Base-by-base conservation (phyloP, 2,329 filamentous ascomycete genomes). In the Dothidotthia symphoricarpi region DNA sequence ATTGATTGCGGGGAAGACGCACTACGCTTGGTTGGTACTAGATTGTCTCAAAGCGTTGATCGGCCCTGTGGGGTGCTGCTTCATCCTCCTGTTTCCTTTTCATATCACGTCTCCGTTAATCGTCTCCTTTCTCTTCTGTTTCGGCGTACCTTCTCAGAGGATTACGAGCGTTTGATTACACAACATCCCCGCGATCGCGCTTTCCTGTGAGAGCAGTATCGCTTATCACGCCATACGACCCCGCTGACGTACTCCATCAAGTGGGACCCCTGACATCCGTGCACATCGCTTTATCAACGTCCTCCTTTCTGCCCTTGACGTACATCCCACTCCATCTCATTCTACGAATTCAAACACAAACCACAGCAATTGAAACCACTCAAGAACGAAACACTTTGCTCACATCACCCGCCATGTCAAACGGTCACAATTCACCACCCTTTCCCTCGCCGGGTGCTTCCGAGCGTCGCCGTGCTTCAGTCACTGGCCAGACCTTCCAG, bases 401-500 rank as follows among this genome's bases (percentile, higher is more conserved):
- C 24, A 38, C 39, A 35, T 17, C 39, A 28, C 36, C 28, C 40
- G 38, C 41, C 44, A 67, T 66, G 62, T 63, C 64, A 36, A 61
- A 63, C 51, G 67, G 63, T 53, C 63, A 64, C 45, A 64, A 66
- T 56, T 65, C 64, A 34, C 67, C 67, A 17, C 66, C 66, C 19
- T 59, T 62, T 31, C 58, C 64, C 30, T 63, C 66, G 26, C 63
- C 64, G 26, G 57, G 51, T 36, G 52, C 61, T 24, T 55, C 66
- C 12, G 59, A 66, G 32, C 57, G 61, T 29, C 69, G 73, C 32
- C 72, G 73, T 47, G 68, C 72, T 24, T 74, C 71, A 5, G 64
- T 75, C 43, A 69, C 70, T 2, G 69, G 71, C 46, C 68, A 72
- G 57, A 72, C 71, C 3, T 72, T 75, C 47, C 70, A 71, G 34